Evolutionary conservation across 2,329 filamentous ascomycete species (phyloP), one percentile per base, ranked within the genome.

Genomic region (Fusarium sulawesiense): DNA sequence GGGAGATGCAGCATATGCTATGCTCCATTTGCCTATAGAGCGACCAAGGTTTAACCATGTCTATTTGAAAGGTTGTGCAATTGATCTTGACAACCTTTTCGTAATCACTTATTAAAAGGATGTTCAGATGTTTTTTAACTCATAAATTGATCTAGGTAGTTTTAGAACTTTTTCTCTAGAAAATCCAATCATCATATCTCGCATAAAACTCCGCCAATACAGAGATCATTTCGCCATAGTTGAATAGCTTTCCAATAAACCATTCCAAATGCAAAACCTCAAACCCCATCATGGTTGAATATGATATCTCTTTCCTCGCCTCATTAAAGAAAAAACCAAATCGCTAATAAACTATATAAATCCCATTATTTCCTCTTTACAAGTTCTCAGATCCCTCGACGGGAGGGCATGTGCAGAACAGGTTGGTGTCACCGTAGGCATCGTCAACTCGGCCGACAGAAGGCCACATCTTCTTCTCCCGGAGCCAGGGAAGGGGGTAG

Each of bases 401-500:
- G 1, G 94, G 93, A 45, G 93, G 92, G 80, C 94, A 98, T 18
- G 93, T 97, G 85, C 94, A 98, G 87, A 97, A 97, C 69, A 98
- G 88, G 83, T 98, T 97, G 76, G 91, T 88, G 77, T 98, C 94
- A 66, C 94, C 94, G 76, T 93, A 97, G 12, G 93, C 93, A 58
- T 98, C 95, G 78, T 98, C 92, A 30, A 98, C 85, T 77, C 95
- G 87, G 8, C 92, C 93, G 18, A 97, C 93, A 34, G 85, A 91
- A 0, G 95, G 94, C 95, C 95, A 98, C 84, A 98, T 98, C 86
- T 98, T 98, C 91, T 97, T 97, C 87, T 97, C 93, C 79, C 88
- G 87, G 66, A 98, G 82, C 82, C 88, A 97, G 1, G 89, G 85
- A 66, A 97, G 78, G 18, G 95, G 95, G 79, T 97, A 98, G 1